Percentiles rank a stretch among this genome's conserved stretches.
Conservation (phyloP, 768 basidiomycete genomes). For the Omphalotus guepiniiformis region DNA sequence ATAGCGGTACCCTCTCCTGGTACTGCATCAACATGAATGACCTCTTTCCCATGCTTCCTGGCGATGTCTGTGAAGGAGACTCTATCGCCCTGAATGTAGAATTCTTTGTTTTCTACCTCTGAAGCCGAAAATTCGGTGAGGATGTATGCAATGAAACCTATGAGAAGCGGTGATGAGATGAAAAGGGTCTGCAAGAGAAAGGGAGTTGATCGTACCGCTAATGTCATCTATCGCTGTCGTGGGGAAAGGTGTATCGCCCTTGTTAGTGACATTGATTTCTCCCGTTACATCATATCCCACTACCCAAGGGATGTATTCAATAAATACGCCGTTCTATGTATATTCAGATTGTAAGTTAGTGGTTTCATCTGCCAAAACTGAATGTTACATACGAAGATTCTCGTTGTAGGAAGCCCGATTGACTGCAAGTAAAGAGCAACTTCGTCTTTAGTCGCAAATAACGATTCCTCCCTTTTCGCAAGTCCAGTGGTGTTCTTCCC, state of each 20-base stretch:
- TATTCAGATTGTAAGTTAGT: not conserved
- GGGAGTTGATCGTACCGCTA: conserved; percentile 6
- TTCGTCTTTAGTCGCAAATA: not conserved
- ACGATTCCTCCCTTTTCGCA: not conserved
- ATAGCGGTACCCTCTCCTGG: not conserved
- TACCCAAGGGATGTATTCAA: not conserved
- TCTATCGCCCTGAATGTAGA: not conserved
- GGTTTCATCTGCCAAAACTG: not conserved
- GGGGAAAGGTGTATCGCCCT: conserved; percentile 1
- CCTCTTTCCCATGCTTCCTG: not conserved
- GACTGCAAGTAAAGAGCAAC: not conserved
- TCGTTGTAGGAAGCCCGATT: conserved; percentile 1
- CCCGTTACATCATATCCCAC: not conserved
- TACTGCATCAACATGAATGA: conserved; percentile 1
- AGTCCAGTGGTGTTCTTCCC: not conserved
- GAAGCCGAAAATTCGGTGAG: not conserved
- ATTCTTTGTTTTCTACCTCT: not conserved
- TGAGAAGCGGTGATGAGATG: not conserved
- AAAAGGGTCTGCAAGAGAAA: not conserved
- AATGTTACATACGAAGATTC: not conserved
- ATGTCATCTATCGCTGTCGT: not conserved
- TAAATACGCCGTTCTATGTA: conserved; percentile 1
- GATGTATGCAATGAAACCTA: conserved; percentile 4
- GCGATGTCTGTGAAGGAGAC: not conserved
- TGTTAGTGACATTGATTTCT: not conserved